Evolutionary conservation across 768 basidiomycete genomes (phyloP).

Genomic region (Leucocoprinus birnbaumii): DNA sequence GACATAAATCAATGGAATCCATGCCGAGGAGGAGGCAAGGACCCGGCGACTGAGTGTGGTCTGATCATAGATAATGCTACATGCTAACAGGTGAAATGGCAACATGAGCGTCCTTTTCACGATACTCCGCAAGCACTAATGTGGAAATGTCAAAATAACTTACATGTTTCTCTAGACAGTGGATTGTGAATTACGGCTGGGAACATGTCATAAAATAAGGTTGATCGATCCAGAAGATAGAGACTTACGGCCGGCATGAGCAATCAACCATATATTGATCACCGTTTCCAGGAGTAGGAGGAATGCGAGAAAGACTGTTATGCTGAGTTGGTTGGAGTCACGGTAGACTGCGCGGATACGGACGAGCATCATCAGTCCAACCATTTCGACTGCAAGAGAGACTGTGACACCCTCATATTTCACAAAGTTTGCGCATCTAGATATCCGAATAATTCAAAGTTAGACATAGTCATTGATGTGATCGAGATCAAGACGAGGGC

Average conservation of each 20-base stretch:
- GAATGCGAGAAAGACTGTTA: constrained; percentile 23
- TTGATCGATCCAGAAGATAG: neutral
- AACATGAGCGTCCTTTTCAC: no score
- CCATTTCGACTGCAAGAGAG: constrained; percentile 7
- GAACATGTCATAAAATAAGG: neutral
- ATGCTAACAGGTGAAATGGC: constrained; percentile 24
- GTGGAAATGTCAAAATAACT: no score
- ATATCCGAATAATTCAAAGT: no score
- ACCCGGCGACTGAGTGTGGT: constrained; percentile 26
- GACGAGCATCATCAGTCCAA: constrained; percentile 54
- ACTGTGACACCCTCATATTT: constrained; percentile 51
- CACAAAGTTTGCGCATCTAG: constrained; percentile 45
- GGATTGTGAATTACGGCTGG: constrained; percentile 41
- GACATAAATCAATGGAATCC: constrained; percentile 49
- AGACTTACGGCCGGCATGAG: constrained; percentile 43
- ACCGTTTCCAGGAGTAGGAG: constrained; percentile 41
- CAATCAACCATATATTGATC: constrained; percentile 54
- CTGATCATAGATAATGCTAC: constrained; percentile 39
- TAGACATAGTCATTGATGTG: no score
- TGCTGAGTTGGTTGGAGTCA: constrained; percentile 26
- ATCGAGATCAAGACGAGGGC: no score
- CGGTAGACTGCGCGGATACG: constrained; percentile 46
- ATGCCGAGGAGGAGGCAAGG: constrained; percentile 45
- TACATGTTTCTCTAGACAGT: constrained; percentile 32
- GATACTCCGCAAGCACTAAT: no score